phyloP scores from a whole-genome alignment of 129 eudicot species.

The Artemisia tridentata region DNA sequence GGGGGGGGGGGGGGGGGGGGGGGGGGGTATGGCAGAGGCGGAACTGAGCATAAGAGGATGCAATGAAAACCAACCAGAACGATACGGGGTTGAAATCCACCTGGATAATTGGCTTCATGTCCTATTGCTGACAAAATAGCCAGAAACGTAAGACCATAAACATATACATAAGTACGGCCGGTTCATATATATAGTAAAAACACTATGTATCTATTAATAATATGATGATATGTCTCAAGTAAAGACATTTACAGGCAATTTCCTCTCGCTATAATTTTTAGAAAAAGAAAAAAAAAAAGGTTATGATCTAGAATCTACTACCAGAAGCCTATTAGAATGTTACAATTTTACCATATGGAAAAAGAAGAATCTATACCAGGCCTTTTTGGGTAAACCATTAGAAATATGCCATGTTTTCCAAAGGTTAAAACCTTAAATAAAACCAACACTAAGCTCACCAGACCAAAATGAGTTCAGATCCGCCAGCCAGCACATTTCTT shows the following conservation, averaged over 20 bases:
- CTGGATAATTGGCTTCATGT: background rate
- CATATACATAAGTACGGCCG: too few species aligned
- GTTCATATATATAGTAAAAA: background rate
- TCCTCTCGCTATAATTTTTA: conserved; percentile 25
- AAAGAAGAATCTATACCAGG: conserved; percentile 36
- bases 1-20: background rate
- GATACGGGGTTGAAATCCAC: background rate
- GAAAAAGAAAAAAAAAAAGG: background rate
- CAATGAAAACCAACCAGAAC: background rate
- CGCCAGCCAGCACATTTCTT: conserved; percentile 19
- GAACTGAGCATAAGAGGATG: background rate
- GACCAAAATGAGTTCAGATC: conserved; percentile 12
- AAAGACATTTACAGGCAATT: conserved; percentile 27
- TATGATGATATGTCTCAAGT: conserved; percentile 19
- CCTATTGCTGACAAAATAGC: background rate
- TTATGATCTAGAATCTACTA: conserved; percentile 13
- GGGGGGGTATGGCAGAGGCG: background rate
- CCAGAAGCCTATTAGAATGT: conserved; percentile 33
- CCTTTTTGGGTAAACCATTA: conserved; percentile 12
- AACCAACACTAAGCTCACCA: conserved; percentile 29
- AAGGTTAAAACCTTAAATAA: background rate
- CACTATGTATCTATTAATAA: conserved; percentile 19
- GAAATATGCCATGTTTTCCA: conserved; percentile 10
- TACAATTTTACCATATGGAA: conserved; percentile 28
- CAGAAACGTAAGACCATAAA: background rate